Evolutionary conservation across 768 basidiomycete genomes (phyloP).

Genomic region (Coprinopsis cinerea): DNA sequence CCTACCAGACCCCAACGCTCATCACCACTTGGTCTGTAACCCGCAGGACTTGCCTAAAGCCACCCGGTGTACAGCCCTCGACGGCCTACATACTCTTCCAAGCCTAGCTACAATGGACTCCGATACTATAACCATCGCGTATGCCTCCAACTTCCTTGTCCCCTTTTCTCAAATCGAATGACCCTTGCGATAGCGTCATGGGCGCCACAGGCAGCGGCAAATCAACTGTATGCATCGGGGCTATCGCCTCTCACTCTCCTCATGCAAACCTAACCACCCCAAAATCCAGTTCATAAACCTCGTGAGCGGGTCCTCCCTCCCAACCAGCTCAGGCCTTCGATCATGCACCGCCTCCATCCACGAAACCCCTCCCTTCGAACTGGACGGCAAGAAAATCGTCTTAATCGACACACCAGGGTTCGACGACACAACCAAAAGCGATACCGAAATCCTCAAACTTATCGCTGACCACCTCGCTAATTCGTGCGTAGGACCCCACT

Average conservation of each 20-base stretch:
- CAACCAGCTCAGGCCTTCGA: constrained; percentile 38
- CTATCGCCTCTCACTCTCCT: not conserved
- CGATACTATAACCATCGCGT: too few relatives aligned
- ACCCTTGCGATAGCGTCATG: constrained; percentile 33
- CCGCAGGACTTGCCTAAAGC: too few relatives aligned
- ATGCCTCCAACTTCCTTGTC: too few relatives aligned
- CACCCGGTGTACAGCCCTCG: too few relatives aligned
- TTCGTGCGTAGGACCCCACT: too few relatives aligned
- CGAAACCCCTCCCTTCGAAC: constrained; percentile 33
- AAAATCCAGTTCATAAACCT: constrained; percentile 45
- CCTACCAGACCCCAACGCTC: too few relatives aligned
- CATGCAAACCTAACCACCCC: not conserved
- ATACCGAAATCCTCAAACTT: constrained; percentile 42
- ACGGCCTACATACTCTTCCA: too few relatives aligned
- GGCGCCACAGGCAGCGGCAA: constrained; percentile 36
- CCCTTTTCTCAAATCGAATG: too few relatives aligned
- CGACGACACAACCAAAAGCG: constrained; percentile 45
- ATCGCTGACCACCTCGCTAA: constrained; percentile 37
- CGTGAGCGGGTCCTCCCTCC: constrained; percentile 42
- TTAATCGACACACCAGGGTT: constrained; percentile 60
- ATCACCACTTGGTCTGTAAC: too few relatives aligned
- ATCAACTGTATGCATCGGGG: constrained; percentile 23
- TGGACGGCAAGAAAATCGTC: constrained; percentile 35
- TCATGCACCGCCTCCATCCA: constrained; percentile 49
- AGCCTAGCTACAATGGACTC: too few relatives aligned